Evolutionary conservation across 768 basidiomycete genomes (phyloP), one percentile per base, ranked within the genome.

Genomic region (Russula sp.): DNA sequence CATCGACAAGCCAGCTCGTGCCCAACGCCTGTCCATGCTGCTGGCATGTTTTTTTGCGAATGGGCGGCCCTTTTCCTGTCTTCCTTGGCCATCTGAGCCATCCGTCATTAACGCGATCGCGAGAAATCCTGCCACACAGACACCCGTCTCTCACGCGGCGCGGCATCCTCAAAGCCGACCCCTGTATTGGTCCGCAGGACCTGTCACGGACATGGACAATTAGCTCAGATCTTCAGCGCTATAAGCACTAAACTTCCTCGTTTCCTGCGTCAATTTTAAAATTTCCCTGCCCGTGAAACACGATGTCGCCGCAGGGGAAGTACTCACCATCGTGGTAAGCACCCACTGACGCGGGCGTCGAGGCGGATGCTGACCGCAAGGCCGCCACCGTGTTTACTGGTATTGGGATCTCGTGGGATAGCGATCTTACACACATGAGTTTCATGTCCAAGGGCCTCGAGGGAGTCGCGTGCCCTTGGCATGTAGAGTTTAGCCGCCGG

Each of bases 101-200:
- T 11, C 59, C 59, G 59, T 37, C 42, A 60, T 60, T 60, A 53
- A 45, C 51, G 51, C 50, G 44, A 60, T 60, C 52, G 18, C 40
- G 9, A 53, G 11, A 59, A 59, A n/a, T 7, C 32, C 59, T 22
- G 45, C 45, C 45, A 4, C 10, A 45, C 18, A 45, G 18, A 11
- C 16, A 47, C 11, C 45, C 45, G 20, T 47, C 44, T 47, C 45
- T 51, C 39, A 35, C 34, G 31, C 20, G 51, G 31, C 20, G 51
- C 50, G 20, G 35, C 22, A 7, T 20, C 32, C 44, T 35, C 45
- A 34, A 51, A 40, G 31, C 32, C 50, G 59, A 8, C 34, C 14
- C 42, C 20, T 16, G 9, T 37, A 4, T 50, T 50, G 4, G 1
- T 32, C 50, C 18, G 57, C 27, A 48, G 7, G 47, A 44, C 44